Evolutionary conservation across 495 filamentous ascomycete species (phyloP).

Genomic region (Penicillium bialowiezense): DNA sequence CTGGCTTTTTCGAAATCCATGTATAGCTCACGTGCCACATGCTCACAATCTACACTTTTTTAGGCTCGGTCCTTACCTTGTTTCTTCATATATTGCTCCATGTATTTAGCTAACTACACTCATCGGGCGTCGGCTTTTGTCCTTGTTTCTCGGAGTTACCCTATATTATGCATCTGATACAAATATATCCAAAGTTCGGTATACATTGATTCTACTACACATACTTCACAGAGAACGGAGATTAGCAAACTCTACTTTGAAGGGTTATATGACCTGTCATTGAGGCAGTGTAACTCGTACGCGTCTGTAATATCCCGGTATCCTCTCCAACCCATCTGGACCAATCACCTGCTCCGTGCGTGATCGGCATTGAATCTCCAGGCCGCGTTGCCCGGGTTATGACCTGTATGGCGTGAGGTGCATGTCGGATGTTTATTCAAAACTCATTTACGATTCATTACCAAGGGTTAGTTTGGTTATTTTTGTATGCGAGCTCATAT

Average conservation of each 20-base stretch:
- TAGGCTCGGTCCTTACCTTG: background rate
- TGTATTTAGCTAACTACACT: background rate
- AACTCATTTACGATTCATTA: background rate
- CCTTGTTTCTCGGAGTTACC: background rate
- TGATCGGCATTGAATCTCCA: background rate
- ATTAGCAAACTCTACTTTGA: too few species aligned
- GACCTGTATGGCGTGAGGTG: background rate
- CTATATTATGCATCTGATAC: background rate
- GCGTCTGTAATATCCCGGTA: background rate
- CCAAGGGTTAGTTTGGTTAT: too few species aligned
- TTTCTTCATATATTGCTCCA: background rate
- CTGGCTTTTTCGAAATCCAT: background rate
- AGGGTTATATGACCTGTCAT: background rate
- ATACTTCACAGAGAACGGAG: too few species aligned
- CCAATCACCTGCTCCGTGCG: background rate
- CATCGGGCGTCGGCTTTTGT: background rate
- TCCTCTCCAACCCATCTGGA: background rate
- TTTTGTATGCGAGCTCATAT: background rate
- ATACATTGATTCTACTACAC: too few species aligned
- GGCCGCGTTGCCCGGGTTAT: background rate
- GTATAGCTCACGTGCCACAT: constrained; percentile 9
- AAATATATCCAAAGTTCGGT: background rate
- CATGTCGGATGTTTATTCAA: background rate
- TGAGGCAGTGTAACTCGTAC: background rate
- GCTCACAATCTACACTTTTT: background rate